Evolutionary conservation across 768 basidiomycete genomes (phyloP).

Genomic region (Roridomyces roridus): DNA sequence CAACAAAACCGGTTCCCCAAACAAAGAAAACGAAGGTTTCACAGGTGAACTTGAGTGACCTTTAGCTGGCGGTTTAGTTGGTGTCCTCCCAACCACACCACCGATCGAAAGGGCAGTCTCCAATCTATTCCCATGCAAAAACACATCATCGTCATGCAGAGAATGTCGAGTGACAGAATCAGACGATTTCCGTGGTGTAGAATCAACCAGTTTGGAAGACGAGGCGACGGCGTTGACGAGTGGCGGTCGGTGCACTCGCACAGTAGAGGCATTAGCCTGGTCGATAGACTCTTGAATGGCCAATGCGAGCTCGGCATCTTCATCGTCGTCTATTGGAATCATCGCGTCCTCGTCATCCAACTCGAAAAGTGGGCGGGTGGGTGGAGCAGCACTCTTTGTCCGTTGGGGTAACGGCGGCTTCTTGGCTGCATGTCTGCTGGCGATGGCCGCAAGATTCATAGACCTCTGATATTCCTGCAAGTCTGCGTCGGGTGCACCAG

Average conservation of each 20-base stretch:
- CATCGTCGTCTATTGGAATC: constrained; percentile 35
- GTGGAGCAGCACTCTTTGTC: constrained; percentile 22
- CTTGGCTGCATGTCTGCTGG: constrained; percentile 51
- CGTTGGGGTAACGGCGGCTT: constrained; percentile 38
- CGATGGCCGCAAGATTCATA: constrained; percentile 67
- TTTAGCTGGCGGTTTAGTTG: constrained; percentile 7
- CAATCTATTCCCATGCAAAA: constrained; percentile 60
- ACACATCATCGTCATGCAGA: constrained; percentile 44
- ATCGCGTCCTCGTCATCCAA: constrained; percentile 45
- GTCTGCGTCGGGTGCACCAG: constrained; percentile 58
- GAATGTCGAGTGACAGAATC: constrained; percentile 12
- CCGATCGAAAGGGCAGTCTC: constrained; percentile 74
- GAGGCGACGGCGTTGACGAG: constrained; percentile 23
- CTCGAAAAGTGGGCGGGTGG: constrained; percentile 58
- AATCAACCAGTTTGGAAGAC: constrained; percentile 16
- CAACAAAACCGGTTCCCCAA: constrained; percentile 12
- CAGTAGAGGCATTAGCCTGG: constrained; percentile 22
- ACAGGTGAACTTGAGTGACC: no score
- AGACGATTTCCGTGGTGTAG: constrained; percentile 7
- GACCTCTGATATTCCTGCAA: constrained; percentile 65
- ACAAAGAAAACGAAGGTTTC: neutral
- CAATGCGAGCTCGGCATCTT: constrained; percentile 53
- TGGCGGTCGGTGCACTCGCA: constrained; percentile 7
- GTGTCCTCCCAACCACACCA: constrained; percentile 49
- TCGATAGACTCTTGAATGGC: constrained; percentile 71